Evolutionary conservation across 2,329 filamentous ascomycete genomes (phyloP), one percentile per base, ranked within the genome.

Genomic region (Sarocladium strictum): DNA sequence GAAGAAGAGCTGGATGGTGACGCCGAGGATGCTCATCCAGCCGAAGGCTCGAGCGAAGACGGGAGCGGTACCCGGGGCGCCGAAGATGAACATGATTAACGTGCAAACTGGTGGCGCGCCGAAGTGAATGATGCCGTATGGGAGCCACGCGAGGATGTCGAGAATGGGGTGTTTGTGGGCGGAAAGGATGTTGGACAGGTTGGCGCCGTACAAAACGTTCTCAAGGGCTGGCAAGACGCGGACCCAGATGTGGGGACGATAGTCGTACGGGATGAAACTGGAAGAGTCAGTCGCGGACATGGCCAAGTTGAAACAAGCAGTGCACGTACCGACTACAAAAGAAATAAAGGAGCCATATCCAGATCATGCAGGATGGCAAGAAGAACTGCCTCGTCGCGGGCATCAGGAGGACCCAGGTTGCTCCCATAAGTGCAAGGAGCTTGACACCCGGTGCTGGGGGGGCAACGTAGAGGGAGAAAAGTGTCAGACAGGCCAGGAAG

Each of bases 171-270:
- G 86, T 64, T 93, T 89, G 73, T 96, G 90, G 45, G 90, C 90
- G 14, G 92, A 96, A 54, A 97, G 82, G 64, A 97, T 95, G 70
- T 96, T 97, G 74, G 90, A 96, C 56, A 97, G 79, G 72, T 97
- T 97, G 59, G 92, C 91, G 62, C 93, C 93, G 67, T 97, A 97
- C 32, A 97, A 80, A 58, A 97, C 94, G 70, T 97, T 97, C 73
- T 97, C 93, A 59, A 97, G 82, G 17, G 93, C 90, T 3, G 93
- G 93, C 33, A 97, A 81, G 26, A 97, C 90, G 65, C 92, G 90
- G 61, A 97, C 93, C 89, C 91, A 96, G 64, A 97, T 97, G 58
- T 90, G 87, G 57, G 92, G 92, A 61, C 93, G 85, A 75, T 91
- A 94, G 66, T 93, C 88, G 61, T 85, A 82, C 35, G 90, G 88